Evolutionary conservation across 768 basidiomycete species (phyloP).

Genomic region (Floccularia luteovirens): DNA sequence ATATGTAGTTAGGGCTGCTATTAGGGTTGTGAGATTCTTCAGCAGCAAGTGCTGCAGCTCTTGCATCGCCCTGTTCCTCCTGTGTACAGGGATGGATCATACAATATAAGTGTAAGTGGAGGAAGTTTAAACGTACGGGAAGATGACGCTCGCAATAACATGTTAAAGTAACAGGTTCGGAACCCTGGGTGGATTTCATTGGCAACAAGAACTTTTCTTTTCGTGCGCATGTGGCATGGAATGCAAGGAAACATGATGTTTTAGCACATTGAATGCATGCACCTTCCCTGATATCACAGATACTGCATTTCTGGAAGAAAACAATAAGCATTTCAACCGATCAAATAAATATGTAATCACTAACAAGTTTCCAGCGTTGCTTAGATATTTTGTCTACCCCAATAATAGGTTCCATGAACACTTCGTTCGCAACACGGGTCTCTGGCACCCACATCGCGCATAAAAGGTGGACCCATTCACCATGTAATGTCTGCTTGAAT

Average conservation of each 20-base stretch:
- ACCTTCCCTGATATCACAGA: conserved; percentile 47
- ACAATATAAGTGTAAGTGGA: neutral
- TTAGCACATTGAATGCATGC: conserved; percentile 97
- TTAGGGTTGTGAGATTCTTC: conserved; percentile 38
- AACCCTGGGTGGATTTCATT: conserved; percentile 76
- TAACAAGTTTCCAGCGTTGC: conserved; percentile 88
- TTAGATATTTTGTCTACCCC: conserved; percentile 85
- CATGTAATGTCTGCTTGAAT: conserved; percentile 92
- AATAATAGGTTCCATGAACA: conserved; percentile 97
- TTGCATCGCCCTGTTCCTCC: conserved; percentile 65
- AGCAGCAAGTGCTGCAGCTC: conserved; percentile 43
- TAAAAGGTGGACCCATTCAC: conserved; percentile 93
- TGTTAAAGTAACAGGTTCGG: conserved; percentile 65
- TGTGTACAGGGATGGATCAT: conserved; percentile 14
- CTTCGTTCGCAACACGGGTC: conserved; percentile 85
- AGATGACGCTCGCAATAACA: conserved; percentile 90
- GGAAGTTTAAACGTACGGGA: conserved; percentile 45
- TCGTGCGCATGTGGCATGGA: conserved; percentile 91
- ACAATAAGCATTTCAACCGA: conserved; percentile 1
- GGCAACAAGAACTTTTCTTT: conserved; percentile 79
- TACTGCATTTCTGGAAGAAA: conserved; percentile 32
- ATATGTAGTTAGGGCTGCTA: conserved; percentile 32
- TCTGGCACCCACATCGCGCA: conserved; percentile 99
- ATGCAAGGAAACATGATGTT: conserved; percentile 84
- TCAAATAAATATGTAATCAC: conserved; percentile 15